Base-by-base conservation (phyloP, 2,329 filamentous ascomycete genomes). In the Curvularia lunata region DNA sequence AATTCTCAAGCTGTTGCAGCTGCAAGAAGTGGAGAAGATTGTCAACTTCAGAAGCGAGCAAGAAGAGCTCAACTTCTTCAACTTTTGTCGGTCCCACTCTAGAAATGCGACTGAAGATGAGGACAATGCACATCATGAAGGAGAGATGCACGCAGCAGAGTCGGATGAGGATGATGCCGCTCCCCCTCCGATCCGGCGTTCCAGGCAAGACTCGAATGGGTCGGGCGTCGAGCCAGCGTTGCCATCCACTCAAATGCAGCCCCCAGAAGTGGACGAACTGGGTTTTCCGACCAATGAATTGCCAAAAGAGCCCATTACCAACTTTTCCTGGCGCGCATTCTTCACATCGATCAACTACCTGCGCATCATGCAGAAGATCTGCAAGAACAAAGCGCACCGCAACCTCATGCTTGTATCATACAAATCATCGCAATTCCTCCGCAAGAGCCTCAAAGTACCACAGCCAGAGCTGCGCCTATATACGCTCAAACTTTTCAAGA, bases 401-500 rank as follows among this genome's bases (percentile, higher is more conserved):
- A 96, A 96, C 76, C 83, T 99, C 13, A 85, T 98, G 48, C 87
- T 99, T 50, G 93, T 99, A 34, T 91, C 94, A 71, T 98, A 97
- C 83, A 98, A 98, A 79, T 95, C 90, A 47, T 92, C 89, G 56
- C 92, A 91, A 58, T 96, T 97, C 68, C 85, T 99, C 25, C 90
- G 92, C 68, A 97, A 97, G 77, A 89, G 91, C 5, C 86, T 99
- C 16, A 94, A 95, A 67, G 90, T 97, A 21, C 94, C 94, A 0
- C 92, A 99, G 71, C 89, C 88, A 1, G 86, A 92, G 70, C 83
- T 99, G 40, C 88, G 95, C 5, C 87, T 97, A 42, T 98, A 98
- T 80, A 97, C 95, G 0, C 86, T 99, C 67, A 99, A 99, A 79
- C 85, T 99, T 0, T 98, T 98, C 87, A 99, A 99, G 78, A 95